Conservation (phyloP, 345 rosid species). For the Rhodamnia argentea region DNA sequence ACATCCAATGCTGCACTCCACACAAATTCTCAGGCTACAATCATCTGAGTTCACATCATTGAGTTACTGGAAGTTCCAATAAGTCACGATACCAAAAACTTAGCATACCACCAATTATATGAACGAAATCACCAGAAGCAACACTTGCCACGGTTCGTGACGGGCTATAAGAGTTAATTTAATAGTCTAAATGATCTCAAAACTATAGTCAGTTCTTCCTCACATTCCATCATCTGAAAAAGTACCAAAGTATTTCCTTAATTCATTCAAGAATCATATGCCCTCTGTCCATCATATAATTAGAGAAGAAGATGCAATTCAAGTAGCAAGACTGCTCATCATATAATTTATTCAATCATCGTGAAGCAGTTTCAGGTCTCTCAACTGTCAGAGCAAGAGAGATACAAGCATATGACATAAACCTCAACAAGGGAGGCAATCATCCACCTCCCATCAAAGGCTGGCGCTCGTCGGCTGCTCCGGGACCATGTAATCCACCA, state of each 20-base stretch:
- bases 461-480: neutral
- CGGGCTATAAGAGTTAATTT: neutral
- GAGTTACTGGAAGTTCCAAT: neutral
- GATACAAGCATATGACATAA: neutral
- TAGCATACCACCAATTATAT: neutral
- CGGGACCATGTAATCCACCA: constrained; percentile 45
- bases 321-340: neutral
- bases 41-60: neutral
- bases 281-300: neutral
- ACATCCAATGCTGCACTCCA: neutral
- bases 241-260: neutral
- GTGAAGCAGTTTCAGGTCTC: neutral
- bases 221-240: neutral
- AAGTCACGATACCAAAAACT: neutral
- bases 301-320: neutral
- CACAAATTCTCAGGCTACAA: neutral
- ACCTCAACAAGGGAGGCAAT: neutral
- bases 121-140: neutral
- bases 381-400: neutral
- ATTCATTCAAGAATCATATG: neutral
- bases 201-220: neutral
- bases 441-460: neutral
- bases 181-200: neutral
- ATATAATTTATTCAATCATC: neutral
- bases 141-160: neutral